phyloP scores from a whole-genome alignment of 169 alveolate genomes.

The Eimeria maxima region DNA sequence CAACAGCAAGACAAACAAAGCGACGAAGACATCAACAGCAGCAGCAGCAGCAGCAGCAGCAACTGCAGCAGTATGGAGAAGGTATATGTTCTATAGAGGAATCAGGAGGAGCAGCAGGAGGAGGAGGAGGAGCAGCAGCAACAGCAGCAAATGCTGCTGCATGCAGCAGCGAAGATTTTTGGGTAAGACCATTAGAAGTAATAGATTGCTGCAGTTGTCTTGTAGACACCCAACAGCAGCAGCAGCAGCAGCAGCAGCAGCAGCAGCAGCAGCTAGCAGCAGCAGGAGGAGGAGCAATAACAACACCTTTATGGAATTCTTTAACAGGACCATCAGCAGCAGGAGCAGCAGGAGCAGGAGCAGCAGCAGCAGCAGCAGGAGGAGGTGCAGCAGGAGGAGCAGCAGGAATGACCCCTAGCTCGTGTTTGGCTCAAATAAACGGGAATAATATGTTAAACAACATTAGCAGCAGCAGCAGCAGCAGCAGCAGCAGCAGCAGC shows the following conservation, averaged over 20 bases:
- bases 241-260: conserved; percentile 11
- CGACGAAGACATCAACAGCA: conserved; percentile 15
- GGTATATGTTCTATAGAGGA: no score
- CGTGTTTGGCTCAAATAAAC: no score
- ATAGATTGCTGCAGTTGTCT: background rate
- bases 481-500: no score
- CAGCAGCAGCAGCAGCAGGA: no score
- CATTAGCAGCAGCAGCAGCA: no score
- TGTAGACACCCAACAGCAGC: background rate
- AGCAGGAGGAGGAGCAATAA: background rate
- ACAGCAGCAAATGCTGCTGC: background rate
- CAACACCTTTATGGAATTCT: background rate
- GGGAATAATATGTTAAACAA: no score
- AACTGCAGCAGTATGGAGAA: conserved; percentile 27
- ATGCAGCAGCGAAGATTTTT: conserved; percentile 8
- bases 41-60: conserved; percentile 66
- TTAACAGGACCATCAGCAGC: background rate
- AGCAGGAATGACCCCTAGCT: no score
- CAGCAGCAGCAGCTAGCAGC: background rate
- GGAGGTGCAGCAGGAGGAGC: no score
- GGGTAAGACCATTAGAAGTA: background rate
- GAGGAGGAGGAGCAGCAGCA: background rate
- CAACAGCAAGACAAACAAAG: background rate
- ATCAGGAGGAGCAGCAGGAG: conserved; percentile 13
- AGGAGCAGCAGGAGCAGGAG: background rate